Percentiles rank a stretch among this genome's conserved stretches.
Evolutionary conservation across 2,329 filamentous ascomycete species (phyloP).

Genomic region (Nannizziopsis arthrosporioides): DNA sequence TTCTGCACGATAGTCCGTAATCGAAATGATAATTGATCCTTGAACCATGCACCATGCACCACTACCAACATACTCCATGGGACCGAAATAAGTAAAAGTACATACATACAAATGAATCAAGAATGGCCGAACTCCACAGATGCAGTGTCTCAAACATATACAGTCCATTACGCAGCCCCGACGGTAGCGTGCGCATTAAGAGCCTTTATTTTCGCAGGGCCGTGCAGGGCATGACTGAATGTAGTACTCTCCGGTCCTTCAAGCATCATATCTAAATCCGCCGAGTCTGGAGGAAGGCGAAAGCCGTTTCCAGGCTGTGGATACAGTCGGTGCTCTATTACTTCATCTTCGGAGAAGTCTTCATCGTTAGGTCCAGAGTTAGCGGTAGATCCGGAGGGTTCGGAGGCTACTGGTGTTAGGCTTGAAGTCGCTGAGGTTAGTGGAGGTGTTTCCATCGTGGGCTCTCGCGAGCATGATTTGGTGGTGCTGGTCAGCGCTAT

Average conservation of each 20-base stretch:
- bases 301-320: slow-evolving; percentile 53
- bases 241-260: slow-evolving; percentile 47
- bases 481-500: neutral
- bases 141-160: neutral
- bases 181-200: slow-evolving; percentile 11
- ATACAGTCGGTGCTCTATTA: slow-evolving; percentile 50
- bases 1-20: too few relatives aligned
- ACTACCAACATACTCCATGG: too few relatives aligned
- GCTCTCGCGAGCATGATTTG: neutral
- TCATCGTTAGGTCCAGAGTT: slow-evolving; percentile 15
- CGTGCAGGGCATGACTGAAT: slow-evolving; percentile 41
- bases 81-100: too few relatives aligned
- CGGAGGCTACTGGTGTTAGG: slow-evolving; percentile 8
- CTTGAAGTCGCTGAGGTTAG: neutral
- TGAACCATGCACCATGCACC: too few relatives aligned
- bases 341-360: slow-evolving; percentile 29
- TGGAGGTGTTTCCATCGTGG: neutral
- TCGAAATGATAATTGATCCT: too few relatives aligned
- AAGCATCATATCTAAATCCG: slow-evolving; percentile 51
- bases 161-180: slow-evolving; percentile 11
- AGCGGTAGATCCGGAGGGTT: neutral
- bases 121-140: too few relatives aligned
- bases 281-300: slow-evolving; percentile 44
- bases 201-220: slow-evolving; percentile 16
- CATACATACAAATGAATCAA: too few relatives aligned